Base-by-base conservation (phyloP, 352 stramenopile genomes). In the Phytophthora brassicae region DNA sequence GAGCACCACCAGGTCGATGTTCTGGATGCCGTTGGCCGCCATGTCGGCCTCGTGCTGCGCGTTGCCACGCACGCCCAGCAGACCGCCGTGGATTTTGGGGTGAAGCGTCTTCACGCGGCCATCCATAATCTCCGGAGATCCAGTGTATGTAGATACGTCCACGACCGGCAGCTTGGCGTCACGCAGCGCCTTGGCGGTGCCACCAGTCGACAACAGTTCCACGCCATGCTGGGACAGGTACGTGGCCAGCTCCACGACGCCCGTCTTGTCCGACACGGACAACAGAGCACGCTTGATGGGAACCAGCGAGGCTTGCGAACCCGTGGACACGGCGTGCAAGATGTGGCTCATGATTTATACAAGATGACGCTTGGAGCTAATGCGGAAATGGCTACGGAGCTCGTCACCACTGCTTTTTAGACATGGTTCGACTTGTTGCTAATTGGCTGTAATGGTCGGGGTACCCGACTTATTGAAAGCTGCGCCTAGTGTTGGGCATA, bases 31-130 rank as follows among this genome's bases (percentile, higher is more conserved):
- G 72, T 99, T 97, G 41, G 86, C 84, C 41, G 84, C 77, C 96
- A 99, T 99, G 72, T 99, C 93, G 11, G 84, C 67, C 67, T 99
- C 97, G 79, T 99, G 98, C 61, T 97, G 73, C 29, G 75, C 75
- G 74, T 99, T 99, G 54, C 97, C 97, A 49, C 98, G 83, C 60
- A 99, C 97, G n/a, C 92, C 96, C 14, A 99, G 76, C 44, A 99
- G 77, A 47, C 97, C 97, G 55, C 98, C 98, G 75, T 99, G 98
- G 57, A 99, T 97, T 77, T 99, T 99, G 23, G 98, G 97, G 81
- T 99, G 98, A 28, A 99, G 81, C 20, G 98, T 99, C 89, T 99
- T 99, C 49, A 99, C 98, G 59, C 98, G 92, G 54, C 98, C 98
- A 74, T 99, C 97, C 72, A 99, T 94, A 75, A 99, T 99, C 78